phyloP scores from a whole-genome alignment of 2,329 filamentous ascomycete species.

The Fusarium kyushuense region DNA sequence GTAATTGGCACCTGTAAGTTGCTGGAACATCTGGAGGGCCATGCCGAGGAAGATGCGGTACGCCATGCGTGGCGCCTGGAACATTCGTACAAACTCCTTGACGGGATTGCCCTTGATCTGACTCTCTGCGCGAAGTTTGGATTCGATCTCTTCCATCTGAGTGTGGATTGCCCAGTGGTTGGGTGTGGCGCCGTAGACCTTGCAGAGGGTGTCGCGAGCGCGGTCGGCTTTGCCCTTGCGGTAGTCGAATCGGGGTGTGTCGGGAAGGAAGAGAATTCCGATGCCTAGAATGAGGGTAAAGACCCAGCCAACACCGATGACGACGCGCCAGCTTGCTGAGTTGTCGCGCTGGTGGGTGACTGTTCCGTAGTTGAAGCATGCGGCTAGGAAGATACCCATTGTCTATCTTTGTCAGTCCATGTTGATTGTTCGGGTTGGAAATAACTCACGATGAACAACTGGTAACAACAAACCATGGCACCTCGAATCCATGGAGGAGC shows the following conservation, averaged over 20 bases:
- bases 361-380: conserved; percentile 73
- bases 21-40: conserved; percentile 73
- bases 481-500: conserved; percentile 75
- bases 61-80: conserved; percentile 72
- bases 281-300: conserved; percentile 63
- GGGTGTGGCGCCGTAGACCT: conserved; percentile 59
- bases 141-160: conserved; percentile 66
- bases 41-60: conserved; percentile 73
- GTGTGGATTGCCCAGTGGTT: conserved; percentile 60
- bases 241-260: conserved; percentile 65
- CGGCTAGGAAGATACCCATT: conserved; percentile 72
- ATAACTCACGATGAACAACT: conserved; percentile 71
- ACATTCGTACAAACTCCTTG: conserved; percentile 68
- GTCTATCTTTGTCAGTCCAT: conserved; percentile 1
- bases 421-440: neutral
- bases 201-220: conserved; percentile 61
- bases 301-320: conserved; percentile 65
- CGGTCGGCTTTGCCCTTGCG: conserved; percentile 60
- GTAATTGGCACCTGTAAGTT: conserved; percentile 76
- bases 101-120: conserved; percentile 56
- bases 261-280: conserved; percentile 63
- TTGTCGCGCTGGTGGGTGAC: conserved; percentile 57
- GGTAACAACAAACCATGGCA: conserved; percentile 74
- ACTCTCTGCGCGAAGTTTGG: conserved; percentile 64
- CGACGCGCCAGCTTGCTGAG: conserved; percentile 70